phyloP scores from a whole-genome alignment of 2,329 filamentous ascomycete species.

The Stagonosporopsis vannaccii region DNA sequence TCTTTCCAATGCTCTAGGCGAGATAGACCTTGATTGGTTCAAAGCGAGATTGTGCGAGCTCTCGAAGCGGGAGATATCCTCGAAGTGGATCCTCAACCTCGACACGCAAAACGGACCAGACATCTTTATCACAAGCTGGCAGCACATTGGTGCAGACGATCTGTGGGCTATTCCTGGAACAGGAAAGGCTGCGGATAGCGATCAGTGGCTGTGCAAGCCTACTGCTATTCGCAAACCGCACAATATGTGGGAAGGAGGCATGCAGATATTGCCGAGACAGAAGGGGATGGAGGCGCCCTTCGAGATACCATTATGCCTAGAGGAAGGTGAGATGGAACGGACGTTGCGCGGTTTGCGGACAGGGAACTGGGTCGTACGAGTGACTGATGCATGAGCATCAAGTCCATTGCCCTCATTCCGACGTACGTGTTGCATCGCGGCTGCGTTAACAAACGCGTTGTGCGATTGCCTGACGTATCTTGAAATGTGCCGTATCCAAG shows the following conservation, averaged over 20 bases:
- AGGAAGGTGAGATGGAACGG: slow-evolving; percentile 27
- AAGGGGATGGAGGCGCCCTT: slow-evolving; percentile 15
- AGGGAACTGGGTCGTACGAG: neutral
- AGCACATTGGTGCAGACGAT: slow-evolving; percentile 31
- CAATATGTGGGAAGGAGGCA: slow-evolving; percentile 31
- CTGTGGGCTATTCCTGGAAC: slow-evolving; percentile 37
- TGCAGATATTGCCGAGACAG: slow-evolving; percentile 30
- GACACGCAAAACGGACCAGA: slow-evolving; percentile 30
- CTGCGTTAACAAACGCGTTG: too few species aligned
- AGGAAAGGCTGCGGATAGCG: neutral
- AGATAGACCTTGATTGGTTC: slow-evolving; percentile 17
- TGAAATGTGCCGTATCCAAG: too few species aligned
- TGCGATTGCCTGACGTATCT: too few species aligned
- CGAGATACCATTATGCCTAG: slow-evolving; percentile 28
- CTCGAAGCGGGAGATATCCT: slow-evolving; percentile 8
- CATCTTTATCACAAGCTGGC: slow-evolving; percentile 40
- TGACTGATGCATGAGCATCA: slow-evolving; percentile 4
- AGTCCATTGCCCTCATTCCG: too few species aligned
- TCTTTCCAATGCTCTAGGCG: neutral
- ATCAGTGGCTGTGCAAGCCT: slow-evolving; percentile 14
- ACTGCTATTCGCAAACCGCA: slow-evolving; percentile 31
- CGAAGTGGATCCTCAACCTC: slow-evolving; percentile 11
- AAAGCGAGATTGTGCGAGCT: slow-evolving; percentile 16
- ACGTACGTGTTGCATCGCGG: too few species aligned
- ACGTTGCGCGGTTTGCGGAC: slow-evolving; percentile 18